Evolutionary conservation across 2,329 filamentous ascomycete species (phyloP).

Genomic region (Colletotrichum sp.): DNA sequence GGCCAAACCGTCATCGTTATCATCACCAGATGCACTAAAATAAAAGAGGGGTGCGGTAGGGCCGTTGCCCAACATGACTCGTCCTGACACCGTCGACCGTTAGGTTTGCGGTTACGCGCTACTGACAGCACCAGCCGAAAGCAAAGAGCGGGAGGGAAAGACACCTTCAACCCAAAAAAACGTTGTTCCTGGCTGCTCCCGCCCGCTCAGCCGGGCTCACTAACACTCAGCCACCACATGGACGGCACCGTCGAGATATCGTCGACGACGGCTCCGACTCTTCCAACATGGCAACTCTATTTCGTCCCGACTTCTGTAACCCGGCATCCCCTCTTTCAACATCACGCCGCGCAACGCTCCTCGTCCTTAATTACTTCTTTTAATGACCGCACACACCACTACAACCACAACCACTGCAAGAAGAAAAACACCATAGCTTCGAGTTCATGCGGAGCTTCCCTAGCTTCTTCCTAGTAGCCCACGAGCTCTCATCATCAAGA

Average conservation of each 20-base stretch:
- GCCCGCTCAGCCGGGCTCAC: not conserved
- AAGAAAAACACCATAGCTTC: not conserved
- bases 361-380: conserved; percentile 1
- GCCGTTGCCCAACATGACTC: conserved; percentile 16
- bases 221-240: not conserved
- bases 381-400: not conserved
- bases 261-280: not conserved
- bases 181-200: not conserved
- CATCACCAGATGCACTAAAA: not conserved
- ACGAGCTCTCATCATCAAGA: not conserved
- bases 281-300: not conserved
- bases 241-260: not conserved
- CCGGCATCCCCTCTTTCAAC: not conserved
- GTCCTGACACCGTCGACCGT: conserved; percentile 12
- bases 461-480: not conserved
- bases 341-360: not conserved
- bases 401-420: not conserved
- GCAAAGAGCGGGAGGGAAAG: not conserved
- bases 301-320: conserved; percentile 5
- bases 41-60: not conserved
- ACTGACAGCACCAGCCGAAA: conserved; percentile 7
- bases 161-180: not conserved
- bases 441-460: conserved; percentile 5
- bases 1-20: not conserved
- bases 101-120: conserved; percentile 11